These are phyloP conservation scores for Mallotus japonicus DNA, from an alignment of 441 rosid genomes.

Conservation along the genomic window DNA sequence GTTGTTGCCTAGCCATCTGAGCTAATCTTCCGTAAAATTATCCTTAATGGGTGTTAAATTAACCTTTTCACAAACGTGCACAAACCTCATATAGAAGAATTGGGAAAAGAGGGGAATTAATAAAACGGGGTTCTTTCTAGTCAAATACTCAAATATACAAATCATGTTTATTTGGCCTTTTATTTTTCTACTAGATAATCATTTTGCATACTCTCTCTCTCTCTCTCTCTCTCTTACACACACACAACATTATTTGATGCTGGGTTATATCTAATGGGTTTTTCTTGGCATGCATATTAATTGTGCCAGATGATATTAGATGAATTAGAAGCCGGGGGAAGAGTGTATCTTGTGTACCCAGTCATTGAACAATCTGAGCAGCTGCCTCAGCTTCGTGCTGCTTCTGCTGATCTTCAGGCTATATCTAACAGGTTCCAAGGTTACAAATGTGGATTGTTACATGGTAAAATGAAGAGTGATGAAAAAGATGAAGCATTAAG, in stretches of 20 bases:
- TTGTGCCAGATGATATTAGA: conserved; percentile 69
- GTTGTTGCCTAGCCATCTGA: background rate
- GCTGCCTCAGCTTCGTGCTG: conserved; percentile 91
- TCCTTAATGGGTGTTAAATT: background rate
- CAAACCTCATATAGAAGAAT: too few species aligned
- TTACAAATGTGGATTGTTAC: conserved; percentile 76
- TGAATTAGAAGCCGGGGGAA: conserved; percentile 73
- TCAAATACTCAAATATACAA: too few species aligned
- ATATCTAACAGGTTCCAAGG: conserved; percentile 52
- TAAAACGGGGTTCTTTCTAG: background rate
- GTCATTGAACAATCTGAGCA: conserved; percentile 90
- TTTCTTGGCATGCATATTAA: background rate
- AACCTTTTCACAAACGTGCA: background rate
- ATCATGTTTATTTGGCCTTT: background rate
- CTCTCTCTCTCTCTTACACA: background rate
- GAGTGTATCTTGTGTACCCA: conserved; percentile 79
- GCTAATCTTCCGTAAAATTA: background rate
- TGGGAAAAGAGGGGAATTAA: background rate
- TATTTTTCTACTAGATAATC: background rate
- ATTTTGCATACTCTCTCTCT: background rate
- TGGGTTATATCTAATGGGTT: background rate
- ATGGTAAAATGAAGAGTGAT: conserved; percentile 86
- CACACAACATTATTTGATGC: conserved; percentile 12
- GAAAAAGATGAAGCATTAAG: conserved; percentile 77
- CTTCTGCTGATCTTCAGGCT: conserved; percentile 65